Percentiles rank a stretch among this genome's conserved stretches.
Evolutionary conservation across 192 early-diverging fungal genomes (phyloP).

Genomic region (Entomortierella beljakovae): DNA sequence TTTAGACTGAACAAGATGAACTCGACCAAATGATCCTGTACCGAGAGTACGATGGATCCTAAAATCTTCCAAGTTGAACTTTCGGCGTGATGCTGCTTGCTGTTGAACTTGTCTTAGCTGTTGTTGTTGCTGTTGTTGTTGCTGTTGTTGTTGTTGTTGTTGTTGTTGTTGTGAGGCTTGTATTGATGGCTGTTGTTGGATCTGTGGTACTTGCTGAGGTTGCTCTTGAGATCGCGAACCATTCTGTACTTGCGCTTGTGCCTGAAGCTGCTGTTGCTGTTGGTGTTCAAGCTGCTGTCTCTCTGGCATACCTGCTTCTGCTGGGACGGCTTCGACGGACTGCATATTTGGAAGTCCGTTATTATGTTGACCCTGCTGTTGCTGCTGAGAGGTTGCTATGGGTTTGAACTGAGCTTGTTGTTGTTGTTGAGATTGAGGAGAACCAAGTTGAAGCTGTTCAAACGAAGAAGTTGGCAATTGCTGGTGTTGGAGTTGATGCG

Average conservation of each 20-base stretch:
- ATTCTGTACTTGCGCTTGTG: constrained; percentile 15
- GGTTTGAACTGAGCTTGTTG: background rate
- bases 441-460: constrained; percentile 25
- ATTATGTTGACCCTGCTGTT: constrained; percentile 1
- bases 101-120: constrained; percentile 6
- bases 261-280: constrained; percentile 6
- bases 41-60: constrained; percentile 88
- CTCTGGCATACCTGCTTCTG: constrained; percentile 40
- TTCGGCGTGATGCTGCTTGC: constrained; percentile 30
- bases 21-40: constrained; percentile 95
- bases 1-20: constrained; percentile 86
- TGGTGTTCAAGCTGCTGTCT: constrained; percentile 16
- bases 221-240: constrained; percentile 1
- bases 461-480: constrained; percentile 3
- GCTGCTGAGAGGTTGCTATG: background rate
- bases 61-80: constrained; percentile 76
- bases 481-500: background rate
- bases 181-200: constrained; percentile 8
- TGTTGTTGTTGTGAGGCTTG: constrained; percentile 11
- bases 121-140: constrained; percentile 22
- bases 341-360: constrained; percentile 21
- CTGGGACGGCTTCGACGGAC: constrained; percentile 49
- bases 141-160: constrained; percentile 18
- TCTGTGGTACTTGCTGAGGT: constrained; percentile 10
- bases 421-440: constrained; percentile 4